These are phyloP conservation scores for Beauveria sp. DNA, from an alignment of 2,329 filamentous ascomycete genomes.

Conservation along the genomic window DNA sequence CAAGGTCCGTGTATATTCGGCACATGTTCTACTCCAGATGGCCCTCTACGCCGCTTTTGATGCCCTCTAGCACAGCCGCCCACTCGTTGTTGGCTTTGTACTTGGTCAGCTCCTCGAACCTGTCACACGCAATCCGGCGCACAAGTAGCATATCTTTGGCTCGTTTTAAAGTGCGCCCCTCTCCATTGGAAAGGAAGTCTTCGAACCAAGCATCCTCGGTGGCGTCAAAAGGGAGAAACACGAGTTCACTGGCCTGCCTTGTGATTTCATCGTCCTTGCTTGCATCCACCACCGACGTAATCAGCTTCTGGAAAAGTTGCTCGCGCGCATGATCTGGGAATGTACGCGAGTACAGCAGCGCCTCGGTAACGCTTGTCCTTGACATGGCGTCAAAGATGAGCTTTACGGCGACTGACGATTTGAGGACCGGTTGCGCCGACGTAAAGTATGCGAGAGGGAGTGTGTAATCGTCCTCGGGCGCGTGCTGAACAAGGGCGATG, in stretches of 20 bases:
- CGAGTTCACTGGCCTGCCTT: slow-evolving; percentile 57
- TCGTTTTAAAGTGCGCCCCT: slow-evolving; percentile 55
- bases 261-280: slow-evolving; percentile 33
- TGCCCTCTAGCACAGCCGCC: slow-evolving; percentile 43
- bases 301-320: slow-evolving; percentile 58
- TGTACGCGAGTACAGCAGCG: slow-evolving; percentile 63
- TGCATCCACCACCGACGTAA: slow-evolving; percentile 48
- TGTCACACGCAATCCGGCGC: slow-evolving; percentile 62
- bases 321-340: slow-evolving; percentile 55
- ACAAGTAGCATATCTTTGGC: slow-evolving; percentile 69
- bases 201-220: slow-evolving; percentile 70
- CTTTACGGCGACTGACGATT: slow-evolving; percentile 51
- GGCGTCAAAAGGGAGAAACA: slow-evolving; percentile 62
- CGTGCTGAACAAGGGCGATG: slow-evolving; percentile 55
- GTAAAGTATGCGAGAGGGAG: slow-evolving; percentile 74
- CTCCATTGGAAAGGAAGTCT: slow-evolving; percentile 56
- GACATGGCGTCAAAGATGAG: slow-evolving; percentile 64
- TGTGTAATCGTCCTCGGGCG: slow-evolving; percentile 50
- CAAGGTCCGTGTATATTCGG: background rate
- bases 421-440: slow-evolving; percentile 65
- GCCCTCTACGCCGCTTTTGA: slow-evolving; percentile 37
- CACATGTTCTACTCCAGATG: slow-evolving; percentile 17
- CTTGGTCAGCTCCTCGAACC: slow-evolving; percentile 40
- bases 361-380: slow-evolving; percentile 59
- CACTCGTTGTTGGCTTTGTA: slow-evolving; percentile 37